Evolutionary conservation across 257 asterid species (phyloP), one percentile per base, ranked within the genome.

Genomic region (Striga asiatica): DNA sequence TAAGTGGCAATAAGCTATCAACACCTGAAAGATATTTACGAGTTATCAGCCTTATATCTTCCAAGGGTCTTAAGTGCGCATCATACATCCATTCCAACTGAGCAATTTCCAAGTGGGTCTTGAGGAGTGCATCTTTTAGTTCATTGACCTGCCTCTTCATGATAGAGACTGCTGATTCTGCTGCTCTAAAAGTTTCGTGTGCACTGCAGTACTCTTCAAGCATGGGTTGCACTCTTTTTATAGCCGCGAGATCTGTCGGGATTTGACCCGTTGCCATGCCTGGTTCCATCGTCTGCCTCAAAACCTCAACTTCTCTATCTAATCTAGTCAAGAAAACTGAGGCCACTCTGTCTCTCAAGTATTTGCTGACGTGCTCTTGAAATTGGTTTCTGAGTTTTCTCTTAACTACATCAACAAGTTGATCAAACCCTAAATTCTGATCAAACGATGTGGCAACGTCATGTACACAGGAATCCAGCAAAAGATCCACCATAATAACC

Each of bases 41-140:
- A 58, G 74, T 71, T 18, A 71, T 73, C 68, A 88, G 81, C 71
- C 79, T 71, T 66, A 71, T 67, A 66, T 63, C 74, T 67, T 82
- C 94, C 66, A 67, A 56, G 74, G 93, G 82, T 66, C 77, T 80
- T 50, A 64, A 68, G 56, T 74, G 66, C 50, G 76, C 73, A 66
- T 82, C 82, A 51, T 77, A 78, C 85, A 87, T 84, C 98, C 98
- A 92, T 75, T 92, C 95, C 84, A 79, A 76, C 81, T 76, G 94
- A 70, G 81, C 69, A 61, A 84, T 77, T 76, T 84, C 97, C 79
- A 88, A 64, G 81, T 78, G 74, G 71, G 89, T 75, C 73, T 81
- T 85, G 23, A 77, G 76, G 64, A 84, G 86, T 66, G 82, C 83
- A 21, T 84, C 95, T 70, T 80, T 84, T 58, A 87, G 76, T 58